Base-by-base conservation (phyloP, 2,329 filamentous ascomycete genomes). In the Verticillium isaacii region DNA sequence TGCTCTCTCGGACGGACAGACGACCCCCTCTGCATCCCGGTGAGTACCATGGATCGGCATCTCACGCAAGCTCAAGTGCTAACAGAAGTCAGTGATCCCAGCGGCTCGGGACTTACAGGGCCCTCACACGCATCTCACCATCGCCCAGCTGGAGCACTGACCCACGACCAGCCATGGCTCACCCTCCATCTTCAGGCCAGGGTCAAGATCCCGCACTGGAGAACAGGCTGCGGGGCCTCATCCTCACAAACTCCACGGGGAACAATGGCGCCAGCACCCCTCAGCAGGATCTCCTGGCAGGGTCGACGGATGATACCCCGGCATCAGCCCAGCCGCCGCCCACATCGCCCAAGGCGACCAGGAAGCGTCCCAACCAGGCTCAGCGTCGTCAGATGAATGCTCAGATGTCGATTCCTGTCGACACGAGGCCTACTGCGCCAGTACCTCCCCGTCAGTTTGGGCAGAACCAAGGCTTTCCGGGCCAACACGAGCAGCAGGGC, bases 321-420 rank as follows among this genome's bases (percentile, higher is more conserved):
- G 19, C 45, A 12, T 19, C 45, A 15, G 5, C 41, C n/a, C 39
- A 45, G 7, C 54, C 32, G 39, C 50, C 62, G 8, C 62, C 61
- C 12, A 41, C 50, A n/a, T 59, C 66, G 5, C 69, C 67, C 66
- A 78, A 73, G 60, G 61, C 69, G n/a, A 63, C 67, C 58, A 76
- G 77, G 67, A 86, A 81, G 67, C 83, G 85, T 25, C 81, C 77
- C 2, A 89, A 89, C 63, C 86, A 89, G 68, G 85, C 86, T 1
- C 84, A 88, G 66, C 79, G 86, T 57, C 81, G 86, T 25, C 84
- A 88, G 67, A 85, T 87, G 83, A 86, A 80, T 61, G 79, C 85
- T 5, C 82, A 88, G 65, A 68, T 87, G 19, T 80, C 83, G 0
- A 82, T 88, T 56, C 79, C 84, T 5, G 78, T 88, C 59, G 82